A percentile compares a stretch with the other conserved stretches of the same genome.
Evolutionary conservation across 129 eudicot species (phyloP).

Genomic region (Tagetes patula): DNA sequence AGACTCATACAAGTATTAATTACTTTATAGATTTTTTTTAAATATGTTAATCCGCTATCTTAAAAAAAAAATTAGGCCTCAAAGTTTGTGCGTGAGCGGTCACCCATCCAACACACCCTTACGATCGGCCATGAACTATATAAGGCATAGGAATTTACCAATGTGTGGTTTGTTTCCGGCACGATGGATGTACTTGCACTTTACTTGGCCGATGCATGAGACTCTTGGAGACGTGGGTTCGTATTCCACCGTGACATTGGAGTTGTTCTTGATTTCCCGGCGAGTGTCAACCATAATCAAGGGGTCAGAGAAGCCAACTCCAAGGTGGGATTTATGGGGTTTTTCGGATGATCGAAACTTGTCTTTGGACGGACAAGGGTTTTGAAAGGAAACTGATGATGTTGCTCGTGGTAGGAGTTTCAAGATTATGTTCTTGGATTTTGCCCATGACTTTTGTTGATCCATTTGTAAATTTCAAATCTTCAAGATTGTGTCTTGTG

Average conservation of each 20-base stretch:
- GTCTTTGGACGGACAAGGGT: conserved; percentile 52
- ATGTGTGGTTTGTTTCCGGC: conserved; percentile 19
- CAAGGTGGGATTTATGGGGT: conserved; percentile 42
- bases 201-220: conserved; percentile 84
- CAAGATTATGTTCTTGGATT: conserved; percentile 51
- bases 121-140: too few species aligned
- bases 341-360: conserved; percentile 26
- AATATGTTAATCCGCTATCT: too few species aligned
- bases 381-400: conserved; percentile 49
- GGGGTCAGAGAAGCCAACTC: conserved; percentile 58
- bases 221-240: conserved; percentile 81
- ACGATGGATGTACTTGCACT: conserved; percentile 43
- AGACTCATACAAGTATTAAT: too few species aligned
- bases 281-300: conserved; percentile 51
- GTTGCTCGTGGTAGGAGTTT: conserved; percentile 60
- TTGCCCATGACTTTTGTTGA: conserved; percentile 36
- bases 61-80: too few species aligned
- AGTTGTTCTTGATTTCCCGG: conserved; percentile 36
- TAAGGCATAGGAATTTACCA: too few species aligned
- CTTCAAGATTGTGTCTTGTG: neutral
- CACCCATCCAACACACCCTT: too few species aligned
- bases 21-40: too few species aligned
- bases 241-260: conserved; percentile 31
- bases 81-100: too few species aligned
- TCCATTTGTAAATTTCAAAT: conserved; percentile 27